These are phyloP conservation scores for Pleoardoris graminearum DNA, from an alignment of 2,329 filamentous ascomycete genomes.

Conservation along the genomic window DNA sequence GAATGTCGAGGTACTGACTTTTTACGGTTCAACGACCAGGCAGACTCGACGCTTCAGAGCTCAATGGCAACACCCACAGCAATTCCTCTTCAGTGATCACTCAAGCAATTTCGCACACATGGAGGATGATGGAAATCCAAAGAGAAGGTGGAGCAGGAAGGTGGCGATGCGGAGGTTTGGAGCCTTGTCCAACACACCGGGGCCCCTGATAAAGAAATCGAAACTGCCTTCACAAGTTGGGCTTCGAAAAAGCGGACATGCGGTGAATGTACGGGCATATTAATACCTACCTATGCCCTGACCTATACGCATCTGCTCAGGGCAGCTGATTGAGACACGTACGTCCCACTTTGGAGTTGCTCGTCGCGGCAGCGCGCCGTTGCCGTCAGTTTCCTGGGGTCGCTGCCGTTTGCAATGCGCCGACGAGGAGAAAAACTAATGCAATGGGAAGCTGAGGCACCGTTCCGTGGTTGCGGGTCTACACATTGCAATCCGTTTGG, in stretches of 20 bases:
- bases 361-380: neutral
- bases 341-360: neutral
- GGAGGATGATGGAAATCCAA: too few species aligned
- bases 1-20: too few species aligned
- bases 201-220: too few species aligned
- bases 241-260: neutral
- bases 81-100: too few species aligned
- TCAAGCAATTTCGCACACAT: too few species aligned
- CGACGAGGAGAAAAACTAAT: neutral
- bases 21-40: too few species aligned
- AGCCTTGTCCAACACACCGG: too few species aligned
- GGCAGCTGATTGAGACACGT: neutral
- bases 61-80: too few species aligned
- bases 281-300: neutral
- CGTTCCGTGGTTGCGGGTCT: neutral
- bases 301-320: neutral
- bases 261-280: neutral
- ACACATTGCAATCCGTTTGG: neutral
- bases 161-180: too few species aligned
- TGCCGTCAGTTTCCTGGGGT: neutral
- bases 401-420: neutral
- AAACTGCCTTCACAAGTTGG: too few species aligned
- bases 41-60: too few species aligned
- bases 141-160: too few species aligned
- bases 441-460: neutral